phyloP scores from a whole-genome alignment of 768 basidiomycete species.

The Leccinellum rugosiceps region DNA sequence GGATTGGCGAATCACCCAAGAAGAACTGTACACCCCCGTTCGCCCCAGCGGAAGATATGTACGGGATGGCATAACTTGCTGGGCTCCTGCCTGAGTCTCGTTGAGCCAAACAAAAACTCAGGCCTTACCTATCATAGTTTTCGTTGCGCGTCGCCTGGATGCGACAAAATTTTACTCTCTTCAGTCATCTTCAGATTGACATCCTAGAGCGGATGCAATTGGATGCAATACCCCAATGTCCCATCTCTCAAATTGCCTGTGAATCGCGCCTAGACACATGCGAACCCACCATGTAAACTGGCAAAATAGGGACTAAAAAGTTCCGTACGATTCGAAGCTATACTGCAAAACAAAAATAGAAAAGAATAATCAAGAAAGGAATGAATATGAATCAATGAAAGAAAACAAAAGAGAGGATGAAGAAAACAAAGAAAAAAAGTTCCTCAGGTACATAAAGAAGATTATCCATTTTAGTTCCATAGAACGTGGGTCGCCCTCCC shows the following conservation, averaged over 20 bases:
- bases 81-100: not conserved
- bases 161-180: not conserved
- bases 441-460: slow-evolving; percentile 23
- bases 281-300: slow-evolving; percentile 5
- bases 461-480: slow-evolving; percentile 30
- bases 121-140: no score
- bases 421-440: slow-evolving; percentile 8
- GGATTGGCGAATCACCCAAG: not conserved
- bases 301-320: slow-evolving; percentile 20
- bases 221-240: not conserved
- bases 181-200: not conserved
- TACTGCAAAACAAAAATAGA: slow-evolving; percentile 30
- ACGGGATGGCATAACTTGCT: not conserved
- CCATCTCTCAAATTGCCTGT: slow-evolving; percentile 5
- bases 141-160: not conserved
- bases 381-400: not conserved
- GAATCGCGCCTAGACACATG: slow-evolving; percentile 4
- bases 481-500: slow-evolving; percentile 6
- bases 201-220: not conserved
- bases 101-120: not conserved
- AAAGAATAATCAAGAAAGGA: slow-evolving; percentile 28
- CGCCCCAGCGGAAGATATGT: not conserved
- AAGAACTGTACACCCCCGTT: not conserved
- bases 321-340: slow-evolving; percentile 18
- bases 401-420: not conserved